Base-by-base conservation (phyloP, 495 filamentous ascomycete species). In the Tuber aestivum region DNA sequence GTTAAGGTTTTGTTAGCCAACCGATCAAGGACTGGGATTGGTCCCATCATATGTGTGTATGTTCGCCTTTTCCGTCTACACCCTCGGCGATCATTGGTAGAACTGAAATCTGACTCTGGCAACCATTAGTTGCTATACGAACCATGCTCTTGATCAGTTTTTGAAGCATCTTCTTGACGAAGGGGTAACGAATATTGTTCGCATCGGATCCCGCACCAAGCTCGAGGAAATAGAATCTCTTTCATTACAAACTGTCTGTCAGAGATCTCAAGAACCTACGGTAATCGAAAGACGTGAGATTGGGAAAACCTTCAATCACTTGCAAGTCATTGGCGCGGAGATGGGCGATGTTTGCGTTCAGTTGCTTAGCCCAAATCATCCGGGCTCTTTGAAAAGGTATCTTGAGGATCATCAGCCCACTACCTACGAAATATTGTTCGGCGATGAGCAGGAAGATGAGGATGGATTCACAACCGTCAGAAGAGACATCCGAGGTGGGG, bases 91-190 rank as follows among this genome's bases (percentile, higher is more conserved):
- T 56, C 35, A 72, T 23, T 48, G 42, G 65, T 69, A 35, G 42
- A 9, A 27, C 50, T 72, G 21, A 75, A 23, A 38, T 32, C 40
- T 71, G 44, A 40, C 61, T 12, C 32, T 40, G 14, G 41, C 2
- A 35, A 21, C 6, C 16, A 41, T 32, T 20, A 81, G 79, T 8
- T 90, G 88, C 77, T 92, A 92, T 78, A 93, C 92, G 6, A 94
- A 92, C 74, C 90, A 93, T 80, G 91, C 91, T 0, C 84, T 93
- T 0, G 93, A 94, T 81, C 92, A 94, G 76, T 83, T 93, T 3
- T 82, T 94, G 4, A 89, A 93, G 75, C 87, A 91, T 77, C 83
- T 92, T 0, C 75, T 89, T 21, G 83, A 89, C 32, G 85, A 86
- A 56, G 85, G 86, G 0, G 84, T 92, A 50, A 84, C 84, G 4